A percentile compares a stretch with the other conserved stretches of the same genome.
Conservation (phyloP, 306 rosid genomes). For the Cyamopsis tetragonoloba region DNA sequence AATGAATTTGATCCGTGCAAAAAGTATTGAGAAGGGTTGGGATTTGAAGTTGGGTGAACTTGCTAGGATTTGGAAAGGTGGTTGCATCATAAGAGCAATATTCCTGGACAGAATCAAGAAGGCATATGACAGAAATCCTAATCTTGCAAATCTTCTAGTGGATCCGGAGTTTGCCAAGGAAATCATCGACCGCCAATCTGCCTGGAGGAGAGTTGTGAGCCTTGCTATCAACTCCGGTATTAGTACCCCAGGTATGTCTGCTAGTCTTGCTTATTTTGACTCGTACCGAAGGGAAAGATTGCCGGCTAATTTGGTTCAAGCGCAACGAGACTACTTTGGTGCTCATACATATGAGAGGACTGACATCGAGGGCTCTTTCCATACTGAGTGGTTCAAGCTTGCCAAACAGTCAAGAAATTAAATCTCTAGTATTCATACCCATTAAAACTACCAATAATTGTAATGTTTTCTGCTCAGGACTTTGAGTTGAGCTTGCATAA, state of each 20-base stretch:
- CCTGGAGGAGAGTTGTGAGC: conserved; percentile 72
- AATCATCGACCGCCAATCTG: conserved; percentile 68
- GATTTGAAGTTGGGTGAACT: conserved; percentile 64
- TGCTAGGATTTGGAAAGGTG: conserved; percentile 91
- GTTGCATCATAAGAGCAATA: conserved; percentile 71
- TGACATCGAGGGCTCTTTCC: conserved; percentile 63
- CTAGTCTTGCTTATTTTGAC: conserved; percentile 84
- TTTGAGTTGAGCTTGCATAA: conserved; percentile 35
- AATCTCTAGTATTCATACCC: neutral
- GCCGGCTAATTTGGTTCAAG: conserved; percentile 81
- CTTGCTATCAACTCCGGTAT: conserved; percentile 70
- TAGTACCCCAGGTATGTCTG: conserved; percentile 81
- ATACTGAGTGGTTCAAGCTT: conserved; percentile 85
- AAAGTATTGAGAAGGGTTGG: conserved; percentile 76
- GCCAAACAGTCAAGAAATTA: conserved; percentile 50
- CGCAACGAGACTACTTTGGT: conserved; percentile 80
- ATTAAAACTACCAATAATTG: conserved; percentile 15
- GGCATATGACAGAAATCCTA: conserved; percentile 67
- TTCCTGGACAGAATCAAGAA: conserved; percentile 74
- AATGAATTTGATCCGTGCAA: conserved; percentile 75
- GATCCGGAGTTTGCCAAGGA: conserved; percentile 82
- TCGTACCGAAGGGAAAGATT: conserved; percentile 59
- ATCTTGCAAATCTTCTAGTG: conserved; percentile 77
- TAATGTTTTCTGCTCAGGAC: conserved; percentile 45
- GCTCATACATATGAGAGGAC: conserved; percentile 77